Evolutionary conservation across 2,329 filamentous ascomycete species (phyloP), one percentile per base, ranked within the genome.

Genomic region (Gaeumannomyces sp.): DNA sequence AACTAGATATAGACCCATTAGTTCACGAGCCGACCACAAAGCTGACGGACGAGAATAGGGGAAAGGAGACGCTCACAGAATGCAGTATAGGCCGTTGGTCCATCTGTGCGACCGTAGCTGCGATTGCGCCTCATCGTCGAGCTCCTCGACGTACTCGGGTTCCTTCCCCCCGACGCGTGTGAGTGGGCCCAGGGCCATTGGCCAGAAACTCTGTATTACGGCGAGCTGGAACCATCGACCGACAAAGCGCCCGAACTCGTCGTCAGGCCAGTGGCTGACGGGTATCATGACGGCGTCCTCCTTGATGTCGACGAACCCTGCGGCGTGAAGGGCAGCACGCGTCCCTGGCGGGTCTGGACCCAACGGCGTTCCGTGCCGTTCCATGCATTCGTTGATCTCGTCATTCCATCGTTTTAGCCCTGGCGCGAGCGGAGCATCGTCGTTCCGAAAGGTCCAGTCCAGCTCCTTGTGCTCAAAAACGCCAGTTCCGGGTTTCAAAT

Each of bases 381-480:
- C 82, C 69, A 92, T 93, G 59, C 90, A 89, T 65, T 85, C 82
- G 61, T 86, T 81, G 65, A 96, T 78, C 65, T 85, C 84, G 31
- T 85, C 77, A 67, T 89, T 89, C 93, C 93, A 97, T 70, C 85
- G 78, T 59, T 80, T 76, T 22, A 94, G 78, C 33, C 82, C 79
- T 4, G 76, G 69, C 14, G 84, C 81, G 19, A 90, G 76, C 1
- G 85, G 85, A 50, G 83, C 82, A 70, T 91, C 86, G 68, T 92
- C 89, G 72, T 87, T 90, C 63, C 86, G 86, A 25, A 92, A 92
- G 61, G 84, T 80, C 76, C 91, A 91, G 75, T 98, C 92, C 64
- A 98, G 89, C 74, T 98, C 94, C 61, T 96, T 85, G 70, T 96
- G 92, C 76, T 98, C 93, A 64, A 97, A 83, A 73, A 83, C 85